Conservation (phyloP, 371 early-diverging fungal genomes). For the Umbelopsis sp. region DNA sequence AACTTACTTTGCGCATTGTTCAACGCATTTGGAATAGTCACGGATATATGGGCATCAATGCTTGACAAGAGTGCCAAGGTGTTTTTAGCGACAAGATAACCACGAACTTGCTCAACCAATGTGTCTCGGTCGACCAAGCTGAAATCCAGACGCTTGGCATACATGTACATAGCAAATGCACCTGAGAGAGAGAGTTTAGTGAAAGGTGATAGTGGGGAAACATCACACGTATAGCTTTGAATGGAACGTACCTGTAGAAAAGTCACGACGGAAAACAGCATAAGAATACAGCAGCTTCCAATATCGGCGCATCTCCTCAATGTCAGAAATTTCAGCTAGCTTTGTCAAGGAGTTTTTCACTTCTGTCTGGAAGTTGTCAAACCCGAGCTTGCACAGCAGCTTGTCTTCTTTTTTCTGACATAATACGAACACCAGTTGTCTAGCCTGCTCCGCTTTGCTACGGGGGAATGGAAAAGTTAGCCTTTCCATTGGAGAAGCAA, state of each 20-base stretch:
- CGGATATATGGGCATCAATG: not conserved
- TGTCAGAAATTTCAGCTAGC: not conserved
- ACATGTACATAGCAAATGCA: slow-evolving; percentile 18
- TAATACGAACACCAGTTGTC: not conserved
- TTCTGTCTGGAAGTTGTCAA: slow-evolving; percentile 9
- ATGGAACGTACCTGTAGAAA: not conserved
- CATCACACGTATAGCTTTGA: too few relatives aligned
- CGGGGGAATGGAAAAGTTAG: not conserved
- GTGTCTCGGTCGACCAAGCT: not conserved
- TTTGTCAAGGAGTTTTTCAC: slow-evolving; percentile 4
- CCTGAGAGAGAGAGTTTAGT: not conserved
- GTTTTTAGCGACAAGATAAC: not conserved
- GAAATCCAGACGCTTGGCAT: not conserved
- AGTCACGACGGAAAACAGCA: not conserved
- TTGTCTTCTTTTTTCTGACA: slow-evolving; percentile 11
- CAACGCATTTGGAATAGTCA: not conserved
- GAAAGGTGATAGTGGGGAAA: not conserved
- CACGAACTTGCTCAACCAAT: slow-evolving; percentile 5
- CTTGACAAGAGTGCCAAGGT: not conserved
- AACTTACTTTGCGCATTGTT: not conserved
- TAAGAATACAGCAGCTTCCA: slow-evolving; percentile 10
- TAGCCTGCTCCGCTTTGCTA: slow-evolving; percentile 2
- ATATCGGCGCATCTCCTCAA: slow-evolving; percentile 1
- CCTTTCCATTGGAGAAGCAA: too few relatives aligned
- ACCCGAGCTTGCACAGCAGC: not conserved